These are phyloP conservation scores for Onygenales sp. DNA, from an alignment of 2,329 filamentous ascomycete genomes.

Conservation along the genomic window DNA sequence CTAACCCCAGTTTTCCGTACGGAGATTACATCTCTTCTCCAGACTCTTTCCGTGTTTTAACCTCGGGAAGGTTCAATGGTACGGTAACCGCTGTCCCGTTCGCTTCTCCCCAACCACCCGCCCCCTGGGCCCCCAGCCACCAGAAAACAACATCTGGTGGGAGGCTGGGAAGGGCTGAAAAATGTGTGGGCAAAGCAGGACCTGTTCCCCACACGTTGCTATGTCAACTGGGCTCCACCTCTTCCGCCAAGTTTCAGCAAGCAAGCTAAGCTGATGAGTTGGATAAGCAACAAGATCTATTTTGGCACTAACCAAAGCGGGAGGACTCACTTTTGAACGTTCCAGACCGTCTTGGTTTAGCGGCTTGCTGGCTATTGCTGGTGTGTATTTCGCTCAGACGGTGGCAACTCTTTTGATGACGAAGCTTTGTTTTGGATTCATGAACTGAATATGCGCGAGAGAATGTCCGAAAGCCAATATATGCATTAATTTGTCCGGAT, in stretches of 20 bases:
- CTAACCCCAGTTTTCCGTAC: not conserved
- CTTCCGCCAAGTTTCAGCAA: not conserved
- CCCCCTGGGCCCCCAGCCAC: not conserved
- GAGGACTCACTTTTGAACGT: not conserved
- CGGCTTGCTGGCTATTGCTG: not conserved
- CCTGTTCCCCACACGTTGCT: not conserved
- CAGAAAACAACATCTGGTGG: too few relatives aligned
- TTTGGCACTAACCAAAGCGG: not conserved
- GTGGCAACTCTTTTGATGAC: not conserved
- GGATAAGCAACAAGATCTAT: not conserved
- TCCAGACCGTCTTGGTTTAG: not conserved
- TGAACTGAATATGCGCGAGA: too few relatives aligned
- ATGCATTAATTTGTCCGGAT: too few relatives aligned
- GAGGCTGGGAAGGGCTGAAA: too few relatives aligned
- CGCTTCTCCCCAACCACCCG: not conserved
- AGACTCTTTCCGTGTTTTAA: not conserved
- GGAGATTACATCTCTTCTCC: not conserved
- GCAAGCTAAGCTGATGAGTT: not conserved
- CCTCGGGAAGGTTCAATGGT: not conserved
- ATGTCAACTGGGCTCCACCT: not conserved
- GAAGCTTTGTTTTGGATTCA: not conserved
- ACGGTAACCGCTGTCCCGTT: not conserved
- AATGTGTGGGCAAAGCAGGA: too few relatives aligned
- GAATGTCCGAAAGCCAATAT: too few relatives aligned
- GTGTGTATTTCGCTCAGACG: not conserved